Base-by-base conservation (phyloP, 148 eudicot species). In the Fagopyrum esculentum region DNA sequence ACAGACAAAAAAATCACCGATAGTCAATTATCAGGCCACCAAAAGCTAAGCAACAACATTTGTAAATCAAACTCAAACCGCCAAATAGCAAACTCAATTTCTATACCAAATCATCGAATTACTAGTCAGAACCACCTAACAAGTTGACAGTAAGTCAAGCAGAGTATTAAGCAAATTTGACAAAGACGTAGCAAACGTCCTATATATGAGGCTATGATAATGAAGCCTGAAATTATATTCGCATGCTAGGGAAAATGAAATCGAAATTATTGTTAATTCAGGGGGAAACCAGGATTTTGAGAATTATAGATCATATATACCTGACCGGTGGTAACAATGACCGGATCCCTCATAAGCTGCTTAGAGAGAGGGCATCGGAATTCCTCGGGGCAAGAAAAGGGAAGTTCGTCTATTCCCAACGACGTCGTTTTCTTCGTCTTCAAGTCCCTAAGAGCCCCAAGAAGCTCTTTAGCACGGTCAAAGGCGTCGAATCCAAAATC, bases 301-400 rank as follows among this genome's bases (percentile, higher is more conserved):
- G 45, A 44, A 16, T 9, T 29, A 0, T 30, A 9, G 2, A 63
- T 30, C 47, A 13, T 43, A 6, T 51, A 46, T 64, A 89, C 98
- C 93, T 86, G 93, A 45, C 97, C 98, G 52, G 96, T 81, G 74
- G 97, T 78, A 51, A 95, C 74, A 59, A 92, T 75, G 52, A 95
- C 98, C 46, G 98, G 98, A 83, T 95, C 93, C 63, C 76, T 82
- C 97, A 95, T 95, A 44, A 95, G 86, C 52, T 84, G 83, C 56
- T 92, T 89, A 3, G 98, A 95, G 72, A 95, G 87, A 19, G 98
- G 97, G 69, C 98, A 95, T 13, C 85, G 80, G 64, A 87, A 95
- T 77, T 87, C 90, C 57, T 84, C 84, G 4, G 98, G 98, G 57
- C 81, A 78, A 22, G 77, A 73, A 6, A 56, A 6, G 10, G 77